Base-by-base conservation (phyloP, 495 filamentous ascomycete genomes). In the Penicillium longicatenatum region DNA sequence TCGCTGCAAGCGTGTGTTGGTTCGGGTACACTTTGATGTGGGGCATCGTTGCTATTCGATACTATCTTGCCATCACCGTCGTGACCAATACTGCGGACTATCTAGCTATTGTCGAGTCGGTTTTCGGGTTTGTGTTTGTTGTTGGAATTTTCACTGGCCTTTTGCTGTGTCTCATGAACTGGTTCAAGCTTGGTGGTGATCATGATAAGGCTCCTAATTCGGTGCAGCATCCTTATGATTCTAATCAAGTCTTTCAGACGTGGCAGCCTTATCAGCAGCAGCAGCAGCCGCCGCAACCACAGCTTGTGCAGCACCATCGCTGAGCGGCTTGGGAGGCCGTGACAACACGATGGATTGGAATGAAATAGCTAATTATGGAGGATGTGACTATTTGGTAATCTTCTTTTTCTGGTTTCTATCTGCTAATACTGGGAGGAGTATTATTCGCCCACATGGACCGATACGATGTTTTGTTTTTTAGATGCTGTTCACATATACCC, bases 121-220 rank as follows among this genome's bases (percentile, higher is more conserved):
- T 69, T 22, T 24, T 63, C 41, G 19, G 52, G 6, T 69, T 69
- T 47, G 8, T 72, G 19, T 65, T 64, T 52, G 41, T 43, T 21
- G 45, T 67, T 11, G 67, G 59, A 5, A 63, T 61, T 14, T 70
- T 63, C 49, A 50, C 50, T 12, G 70, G 67, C 1, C 42, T 72
- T n/a, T 30, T 69, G 0, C 19, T 65, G 3, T 63, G 63, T 43
- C 61, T 63, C 31, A 19, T 50, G 37, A 64, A 69, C 21, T 69
- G 65, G 61, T 42, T 43, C 31, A 60, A 52, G 16, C 46, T 63
- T 4, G 64, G 52, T 20, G 50, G 56, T 12, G 51, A 19, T 17
- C 30, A 20, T 4, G 58, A 50, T 16, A 58, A 58, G 24, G 43
- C 49, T 12, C 11, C 51, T n/a, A 20, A 12, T 9, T 16, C 59